Evolutionary conservation across 129 eudicot genomes (phyloP), one percentile per base, ranked within the genome.

Genomic region (Centrapalus pauciflorus): DNA sequence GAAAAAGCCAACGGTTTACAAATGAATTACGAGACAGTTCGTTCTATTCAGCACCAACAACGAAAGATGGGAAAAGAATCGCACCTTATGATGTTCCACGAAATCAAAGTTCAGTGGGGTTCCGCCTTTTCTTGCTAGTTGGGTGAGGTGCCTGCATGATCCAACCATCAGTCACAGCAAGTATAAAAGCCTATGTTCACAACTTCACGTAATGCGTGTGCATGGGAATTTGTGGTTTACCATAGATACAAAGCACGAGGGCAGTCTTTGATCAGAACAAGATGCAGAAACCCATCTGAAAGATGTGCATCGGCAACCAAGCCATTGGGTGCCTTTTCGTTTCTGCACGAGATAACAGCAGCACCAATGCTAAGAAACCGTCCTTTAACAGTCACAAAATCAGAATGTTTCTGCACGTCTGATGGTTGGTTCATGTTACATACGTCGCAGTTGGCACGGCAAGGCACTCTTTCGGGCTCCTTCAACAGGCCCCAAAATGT

Each of bases 291-390:
- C 11, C 95, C 92, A 32, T 90, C 95, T 70, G 89, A 72, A 73
- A 87, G 97, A 75, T 90, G 97, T 8, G 97, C 97, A 76, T 87
- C 89, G 28, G 87, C 97, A 16, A 90, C 95, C 76, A 90, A 77
- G 45, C 95, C 92, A 73, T 87, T 87, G 24, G 92, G 97, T 34
- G 97, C 97, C 60, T 79, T 90, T 71, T 90, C 95, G 62, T 90
- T 90, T 67, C 97, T 79, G 81, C 97, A 90, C 46, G 97, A 84
- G 46, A 87, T 87, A 16, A 90, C 95, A 55, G 95, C 97, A 68
- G 95, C 90, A 51, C 97, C 97, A 16, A 82, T 82, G 49, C 95
- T 90, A 38, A 86, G 89, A 72, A 72, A 87, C 58, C 76, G 80
- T 28, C 97, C 95, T 70, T 51, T 82, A 60, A 77, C 66, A 56